These are phyloP conservation scores for Jatropha multifida DNA, from an alignment of 441 rosid genomes.

Conservation along the genomic window DNA sequence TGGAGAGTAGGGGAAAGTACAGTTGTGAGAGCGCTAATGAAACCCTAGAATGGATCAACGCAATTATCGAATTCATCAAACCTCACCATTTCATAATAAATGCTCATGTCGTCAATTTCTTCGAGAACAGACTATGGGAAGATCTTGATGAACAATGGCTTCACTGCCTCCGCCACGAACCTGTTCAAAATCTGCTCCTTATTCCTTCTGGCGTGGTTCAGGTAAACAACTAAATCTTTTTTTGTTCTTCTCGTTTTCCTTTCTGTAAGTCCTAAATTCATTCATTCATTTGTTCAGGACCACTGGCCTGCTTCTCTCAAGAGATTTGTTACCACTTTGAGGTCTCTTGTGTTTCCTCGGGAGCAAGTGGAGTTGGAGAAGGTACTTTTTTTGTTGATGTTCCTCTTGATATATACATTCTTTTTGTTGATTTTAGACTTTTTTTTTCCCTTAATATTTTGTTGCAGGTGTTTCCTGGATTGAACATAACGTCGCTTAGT, in stretches of 20 bases:
- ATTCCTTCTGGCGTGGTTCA: slow-evolving; percentile 72
- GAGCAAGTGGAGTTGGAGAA: slow-evolving; percentile 50
- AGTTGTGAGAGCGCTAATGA: slow-evolving; percentile 57
- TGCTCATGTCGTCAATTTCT: slow-evolving; percentile 84
- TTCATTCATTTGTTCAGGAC: slow-evolving; percentile 36
- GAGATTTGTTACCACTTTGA: slow-evolving; percentile 52
- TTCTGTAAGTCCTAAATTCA: not conserved
- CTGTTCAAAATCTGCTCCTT: slow-evolving; percentile 56
- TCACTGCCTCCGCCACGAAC: slow-evolving; percentile 61
- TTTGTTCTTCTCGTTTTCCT: not conserved
- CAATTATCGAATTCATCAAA: slow-evolving; percentile 54
- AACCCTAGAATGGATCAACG: slow-evolving; percentile 72
- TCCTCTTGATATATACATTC: not conserved
- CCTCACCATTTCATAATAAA: slow-evolving; percentile 53
- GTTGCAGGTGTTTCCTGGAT: slow-evolving; percentile 52
- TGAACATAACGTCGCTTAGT: slow-evolving; percentile 43
- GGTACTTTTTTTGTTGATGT: slow-evolving; percentile 32
- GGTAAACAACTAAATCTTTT: slow-evolving; percentile 29
- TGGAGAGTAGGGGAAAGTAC: slow-evolving; percentile 27
- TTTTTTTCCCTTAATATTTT: not conserved
- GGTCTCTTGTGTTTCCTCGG: slow-evolving; percentile 64
- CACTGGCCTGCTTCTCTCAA: slow-evolving; percentile 83
- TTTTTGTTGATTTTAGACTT: not conserved
- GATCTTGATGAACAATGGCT: slow-evolving; percentile 73
- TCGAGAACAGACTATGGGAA: slow-evolving; percentile 78